Conservation (phyloP, 2,329 filamentous ascomycete species). For the Pseudomassariella vexata region DNA sequence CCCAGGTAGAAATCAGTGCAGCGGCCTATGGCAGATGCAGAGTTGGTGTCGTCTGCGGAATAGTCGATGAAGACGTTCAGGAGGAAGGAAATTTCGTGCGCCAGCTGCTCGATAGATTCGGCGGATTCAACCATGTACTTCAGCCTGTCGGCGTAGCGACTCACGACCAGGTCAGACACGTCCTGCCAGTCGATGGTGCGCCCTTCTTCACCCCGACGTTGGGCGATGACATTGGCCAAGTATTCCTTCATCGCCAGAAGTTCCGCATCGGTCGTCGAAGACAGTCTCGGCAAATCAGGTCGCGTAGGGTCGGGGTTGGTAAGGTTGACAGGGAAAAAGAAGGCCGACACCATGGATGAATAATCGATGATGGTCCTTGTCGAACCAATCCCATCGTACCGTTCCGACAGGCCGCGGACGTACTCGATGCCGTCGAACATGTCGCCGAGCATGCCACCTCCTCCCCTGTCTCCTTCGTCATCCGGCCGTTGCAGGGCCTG, state of each 20-base stretch:
- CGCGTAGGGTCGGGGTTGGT: constrained; percentile 8
- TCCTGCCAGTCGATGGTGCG: constrained; percentile 43
- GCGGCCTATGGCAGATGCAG: constrained; percentile 24
- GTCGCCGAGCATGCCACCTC: no score
- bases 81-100: constrained; percentile 12
- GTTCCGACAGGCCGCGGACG: constrained; percentile 7
- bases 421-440: constrained; percentile 7
- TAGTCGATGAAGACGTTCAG: constrained; percentile 20
- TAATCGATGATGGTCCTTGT: constrained; percentile 6
- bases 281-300: constrained; percentile 8
- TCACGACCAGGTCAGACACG: constrained; percentile 48
- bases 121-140: constrained; percentile 12
- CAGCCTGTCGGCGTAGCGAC: constrained; percentile 44
- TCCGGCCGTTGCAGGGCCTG: constrained; percentile 6
- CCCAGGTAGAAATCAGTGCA: constrained; percentile 30
- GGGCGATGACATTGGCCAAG: constrained; percentile 2
- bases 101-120: constrained; percentile 2
- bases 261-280: not conserved
- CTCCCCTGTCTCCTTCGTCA: not conserved
- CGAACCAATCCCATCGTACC: constrained; percentile 8
- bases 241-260: constrained; percentile 4
- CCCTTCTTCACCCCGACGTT: constrained; percentile 9
- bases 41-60: constrained; percentile 17
- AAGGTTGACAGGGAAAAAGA: constrained; percentile 10
- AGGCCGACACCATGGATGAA: constrained; percentile 10